These are phyloP conservation scores for Heritiera littoralis DNA, from an alignment of 345 rosid species.

Conservation along the genomic window DNA sequence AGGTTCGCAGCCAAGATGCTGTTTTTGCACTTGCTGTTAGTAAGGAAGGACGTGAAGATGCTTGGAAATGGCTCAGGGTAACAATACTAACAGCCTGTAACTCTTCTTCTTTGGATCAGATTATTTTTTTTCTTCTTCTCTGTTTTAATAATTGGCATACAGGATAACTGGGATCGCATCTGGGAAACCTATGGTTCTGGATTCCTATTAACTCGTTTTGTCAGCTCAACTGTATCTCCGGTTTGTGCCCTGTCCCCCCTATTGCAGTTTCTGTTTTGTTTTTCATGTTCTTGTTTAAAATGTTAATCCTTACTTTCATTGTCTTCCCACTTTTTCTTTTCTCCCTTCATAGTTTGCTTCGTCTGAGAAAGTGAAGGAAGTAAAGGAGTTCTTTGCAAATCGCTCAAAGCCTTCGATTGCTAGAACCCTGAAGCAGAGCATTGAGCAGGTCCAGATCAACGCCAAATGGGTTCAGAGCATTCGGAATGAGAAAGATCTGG, in stretches of 20 bases:
- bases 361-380: conserved; percentile 68
- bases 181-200: conserved; percentile 72
- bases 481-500: background rate
- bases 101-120: background rate
- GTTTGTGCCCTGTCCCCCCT: conserved; percentile 37
- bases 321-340: background rate
- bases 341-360: conserved; percentile 67
- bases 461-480: conserved; percentile 50
- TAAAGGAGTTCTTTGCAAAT: conserved; percentile 67
- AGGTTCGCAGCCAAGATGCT: conserved; percentile 95
- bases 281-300: background rate
- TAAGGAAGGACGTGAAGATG: conserved; percentile 86
- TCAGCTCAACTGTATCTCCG: conserved; percentile 73
- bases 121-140: background rate
- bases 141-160: conserved; percentile 16
- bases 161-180: conserved; percentile 79
- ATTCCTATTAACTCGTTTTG: conserved; percentile 63
- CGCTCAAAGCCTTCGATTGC: conserved; percentile 55
- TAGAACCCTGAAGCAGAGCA: conserved; percentile 94
- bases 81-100: background rate
- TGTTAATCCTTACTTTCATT: background rate
- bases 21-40: conserved; percentile 66
- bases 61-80: conserved; percentile 93
- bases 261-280: background rate
- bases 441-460: conserved; percentile 66